Evolutionary conservation across 139 green algal genomes (phyloP).

Genomic region (Chlamydomonas eustigma): DNA sequence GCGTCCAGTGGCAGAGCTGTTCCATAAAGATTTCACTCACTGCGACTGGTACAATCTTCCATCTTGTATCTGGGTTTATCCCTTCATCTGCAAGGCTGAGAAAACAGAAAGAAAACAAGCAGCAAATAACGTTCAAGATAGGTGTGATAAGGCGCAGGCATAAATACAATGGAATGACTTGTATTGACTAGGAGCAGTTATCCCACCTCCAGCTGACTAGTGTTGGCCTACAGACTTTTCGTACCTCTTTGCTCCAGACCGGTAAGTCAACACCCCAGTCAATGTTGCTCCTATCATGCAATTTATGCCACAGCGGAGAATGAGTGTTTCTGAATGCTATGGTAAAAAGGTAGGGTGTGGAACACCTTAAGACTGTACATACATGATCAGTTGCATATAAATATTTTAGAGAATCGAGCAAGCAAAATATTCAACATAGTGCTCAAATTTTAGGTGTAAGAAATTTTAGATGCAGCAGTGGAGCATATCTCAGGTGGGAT

Average conservation of each 20-base stretch:
- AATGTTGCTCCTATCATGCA: slow-evolving; percentile 14
- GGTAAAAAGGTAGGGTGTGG: too few species aligned
- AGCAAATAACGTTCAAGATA: not conserved
- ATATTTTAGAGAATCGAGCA: too few species aligned
- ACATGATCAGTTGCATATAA: too few species aligned
- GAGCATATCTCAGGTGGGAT: too few species aligned
- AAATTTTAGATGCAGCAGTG: too few species aligned
- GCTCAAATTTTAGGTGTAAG: too few species aligned
- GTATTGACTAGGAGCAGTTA: not conserved
- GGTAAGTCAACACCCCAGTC: slow-evolving; percentile 21
- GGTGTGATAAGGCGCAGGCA: too few species aligned
- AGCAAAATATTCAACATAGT: too few species aligned
- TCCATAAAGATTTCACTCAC: slow-evolving; percentile 10
- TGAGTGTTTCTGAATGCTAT: too few species aligned
- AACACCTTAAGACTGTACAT: too few species aligned
- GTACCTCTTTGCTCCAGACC: slow-evolving; percentile 22
- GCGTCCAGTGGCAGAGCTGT: not conserved
- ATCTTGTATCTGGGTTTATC: slow-evolving; percentile 15
- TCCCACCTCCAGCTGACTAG: not conserved
- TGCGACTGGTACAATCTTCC: slow-evolving; percentile 15
- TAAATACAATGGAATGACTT: not conserved
- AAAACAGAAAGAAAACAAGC: not conserved
- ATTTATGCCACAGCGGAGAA: too few species aligned
- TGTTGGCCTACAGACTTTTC: not conserved
- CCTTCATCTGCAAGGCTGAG: slow-evolving; percentile 24